Conservation (phyloP, 345 rosid genomes). For the Eutrema heterophyllum region DNA sequence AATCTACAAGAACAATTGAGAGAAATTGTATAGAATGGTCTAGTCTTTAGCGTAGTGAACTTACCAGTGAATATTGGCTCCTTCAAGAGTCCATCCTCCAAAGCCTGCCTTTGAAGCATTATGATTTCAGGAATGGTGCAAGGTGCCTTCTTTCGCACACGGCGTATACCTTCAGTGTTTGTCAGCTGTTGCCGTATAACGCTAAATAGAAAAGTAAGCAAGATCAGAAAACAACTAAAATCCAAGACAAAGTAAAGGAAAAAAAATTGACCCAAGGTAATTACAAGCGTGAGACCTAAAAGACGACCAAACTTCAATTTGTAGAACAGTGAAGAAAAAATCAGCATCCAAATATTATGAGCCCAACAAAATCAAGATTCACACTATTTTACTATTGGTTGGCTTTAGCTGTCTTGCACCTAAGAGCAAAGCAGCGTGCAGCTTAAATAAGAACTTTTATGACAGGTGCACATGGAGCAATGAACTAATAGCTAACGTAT, state of each 20-base stretch:
- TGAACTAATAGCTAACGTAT: background rate
- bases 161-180: constrained; percentile 86
- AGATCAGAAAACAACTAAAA: constrained; percentile 16
- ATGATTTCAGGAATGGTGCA: constrained; percentile 83
- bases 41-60: constrained; percentile 28
- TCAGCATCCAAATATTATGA: background rate
- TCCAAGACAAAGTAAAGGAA: background rate
- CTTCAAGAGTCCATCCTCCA: constrained; percentile 67
- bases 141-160: constrained; percentile 97
- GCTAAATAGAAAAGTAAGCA: constrained; percentile 41
- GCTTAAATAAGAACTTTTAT: background rate
- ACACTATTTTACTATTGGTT: background rate
- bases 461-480: background rate
- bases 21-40: constrained; percentile 1
- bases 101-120: constrained; percentile 73
- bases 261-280: background rate
- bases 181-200: constrained; percentile 83
- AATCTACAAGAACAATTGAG: constrained; percentile 9
- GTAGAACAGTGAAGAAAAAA: background rate
- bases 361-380: constrained; percentile 5
- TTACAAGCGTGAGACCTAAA: background rate
- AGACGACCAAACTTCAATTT: constrained; percentile 3
- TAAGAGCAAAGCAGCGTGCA: constrained; percentile 1
- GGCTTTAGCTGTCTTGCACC: background rate
- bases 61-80: constrained; percentile 74